Evolutionary conservation across 192 early-diverging fungal species (phyloP), one percentile per base, ranked within the genome.

Genomic region (Phycomyces nitens): DNA sequence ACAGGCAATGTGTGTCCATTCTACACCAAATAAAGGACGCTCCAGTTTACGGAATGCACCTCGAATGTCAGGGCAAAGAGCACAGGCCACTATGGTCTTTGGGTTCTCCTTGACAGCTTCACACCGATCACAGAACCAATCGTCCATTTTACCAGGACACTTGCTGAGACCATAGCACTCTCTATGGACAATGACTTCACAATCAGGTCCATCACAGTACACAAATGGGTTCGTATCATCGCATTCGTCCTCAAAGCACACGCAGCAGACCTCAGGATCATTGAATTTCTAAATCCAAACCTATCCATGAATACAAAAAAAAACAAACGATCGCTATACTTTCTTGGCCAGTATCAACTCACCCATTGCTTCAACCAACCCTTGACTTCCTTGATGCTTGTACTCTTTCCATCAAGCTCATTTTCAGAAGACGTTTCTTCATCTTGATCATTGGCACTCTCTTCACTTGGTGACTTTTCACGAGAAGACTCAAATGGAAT

Each of bases 181-280:
- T 70, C 56, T 44, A 29, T 63, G 61, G 15, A 60, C 61, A 60
- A 70, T 65, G 10, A 65, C 60, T 54, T 69, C 68, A 40, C 60
- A 66, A 43, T 56, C 27, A 2, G 57, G 57, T 6, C 55, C 52
- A 53, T 83, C 81, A 56, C 81, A 83, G 62, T 83, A 83, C 6
- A 83, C 81, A 69, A 83, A 74, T 4, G 73, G 66, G 53, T 80
- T 80, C 15, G 66, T 66, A n/a, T 75, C 74, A n/a, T 75, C 74
- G 5, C 75, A 73, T 18, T 70, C 71, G 54, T 69, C 65, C 41
- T 77, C 78, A 21, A 80, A 69, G 58, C 81, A 83, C 12, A 83
- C 70, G 22, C 81, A 83, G 60, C 81, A 83, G 11, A 80, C 68
- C 11, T 77, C 77, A 3, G 81, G 81, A 68, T 83, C 81, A 23